Conservation (phyloP, 352 stramenopile species). For the Globisporangium rhizosaccharum region DNA sequence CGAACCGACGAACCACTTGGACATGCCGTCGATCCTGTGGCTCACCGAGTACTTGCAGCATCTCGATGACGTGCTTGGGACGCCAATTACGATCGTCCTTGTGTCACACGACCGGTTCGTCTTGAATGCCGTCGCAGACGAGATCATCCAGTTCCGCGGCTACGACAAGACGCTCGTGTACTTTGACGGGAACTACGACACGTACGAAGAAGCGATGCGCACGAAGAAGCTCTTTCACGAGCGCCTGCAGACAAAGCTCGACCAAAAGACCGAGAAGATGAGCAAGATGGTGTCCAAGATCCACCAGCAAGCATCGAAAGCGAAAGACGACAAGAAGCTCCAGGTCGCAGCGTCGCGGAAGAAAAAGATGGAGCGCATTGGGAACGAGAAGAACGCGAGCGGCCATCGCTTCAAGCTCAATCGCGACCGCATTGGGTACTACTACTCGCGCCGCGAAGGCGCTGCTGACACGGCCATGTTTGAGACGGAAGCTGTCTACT, state of each 20-base stretch:
- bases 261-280: conserved; percentile 53
- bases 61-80: conserved; percentile 54
- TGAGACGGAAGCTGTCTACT: conserved; percentile 23
- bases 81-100: conserved; percentile 76
- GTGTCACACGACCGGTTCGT: conserved; percentile 93
- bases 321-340: conserved; percentile 62
- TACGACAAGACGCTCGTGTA: conserved; percentile 56
- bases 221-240: conserved; percentile 44
- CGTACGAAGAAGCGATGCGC: conserved; percentile 44
- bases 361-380: conserved; percentile 65
- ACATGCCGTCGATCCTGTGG: conserved; percentile 81
- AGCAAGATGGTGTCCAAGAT: conserved; percentile 45
- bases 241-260: conserved; percentile 38
- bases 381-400: conserved; percentile 44
- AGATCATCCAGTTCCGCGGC: conserved; percentile 51
- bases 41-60: conserved; percentile 65
- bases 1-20: conserved; percentile 90
- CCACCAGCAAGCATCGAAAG: conserved; percentile 28
- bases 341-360: conserved; percentile 55
- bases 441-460: conserved; percentile 20
- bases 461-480: conserved; percentile 42
- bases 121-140: conserved; percentile 85
- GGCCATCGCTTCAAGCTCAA: conserved; percentile 57
- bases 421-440: conserved; percentile 42
- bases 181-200: conserved; percentile 58